Evolutionary conservation across 257 asterid genomes (phyloP).

Genomic region (Fraxinus pennsylvanica): DNA sequence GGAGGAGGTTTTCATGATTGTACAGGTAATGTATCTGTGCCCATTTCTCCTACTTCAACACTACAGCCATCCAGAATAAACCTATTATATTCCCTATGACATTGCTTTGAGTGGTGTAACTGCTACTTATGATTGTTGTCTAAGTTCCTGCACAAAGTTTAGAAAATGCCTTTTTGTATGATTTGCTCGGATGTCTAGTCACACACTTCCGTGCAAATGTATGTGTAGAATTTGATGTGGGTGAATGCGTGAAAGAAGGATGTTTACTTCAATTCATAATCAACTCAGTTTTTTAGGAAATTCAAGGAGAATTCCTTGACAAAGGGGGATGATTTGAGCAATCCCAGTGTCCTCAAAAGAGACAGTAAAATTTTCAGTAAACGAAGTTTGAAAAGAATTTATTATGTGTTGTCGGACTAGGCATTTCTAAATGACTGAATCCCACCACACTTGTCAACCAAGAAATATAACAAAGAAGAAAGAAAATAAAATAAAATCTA

Average conservation of each 20-base stretch:
- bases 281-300: neutral
- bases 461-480: neutral
- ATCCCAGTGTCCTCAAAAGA: neutral
- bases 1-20: conserved; percentile 79
- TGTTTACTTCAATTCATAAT: neutral
- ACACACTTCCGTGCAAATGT: neutral
- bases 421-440: neutral
- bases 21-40: conserved; percentile 79
- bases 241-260: neutral
- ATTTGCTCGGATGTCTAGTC: neutral
- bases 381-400: neutral
- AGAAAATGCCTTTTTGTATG: neutral
- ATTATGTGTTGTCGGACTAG: neutral
- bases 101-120: neutral
- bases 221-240: neutral
- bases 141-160: neutral
- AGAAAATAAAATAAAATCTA: neutral
- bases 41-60: conserved; percentile 25
- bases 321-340: neutral
- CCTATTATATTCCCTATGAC: neutral
- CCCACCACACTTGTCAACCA: neutral
- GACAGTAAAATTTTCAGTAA: neutral
- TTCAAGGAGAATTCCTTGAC: neutral
- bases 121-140: neutral
- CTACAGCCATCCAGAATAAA: conserved; percentile 12